A percentile compares a stretch with the other conserved stretches of the same genome.
phyloP scores from a whole-genome alignment of 768 basidiomycete species.

The Leccinellum rugosiceps region DNA sequence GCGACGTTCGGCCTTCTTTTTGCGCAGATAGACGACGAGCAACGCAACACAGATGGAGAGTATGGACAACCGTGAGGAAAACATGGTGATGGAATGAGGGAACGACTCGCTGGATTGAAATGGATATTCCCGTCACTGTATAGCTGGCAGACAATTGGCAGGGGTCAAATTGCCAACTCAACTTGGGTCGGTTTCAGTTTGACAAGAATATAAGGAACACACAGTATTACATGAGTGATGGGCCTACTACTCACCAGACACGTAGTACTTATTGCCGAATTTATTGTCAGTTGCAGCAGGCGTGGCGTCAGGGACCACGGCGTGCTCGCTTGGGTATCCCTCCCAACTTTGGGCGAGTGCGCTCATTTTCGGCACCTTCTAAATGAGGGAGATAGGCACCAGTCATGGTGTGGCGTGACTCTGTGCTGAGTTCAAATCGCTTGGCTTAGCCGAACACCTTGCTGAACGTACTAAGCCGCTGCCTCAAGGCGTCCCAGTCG shows the following conservation, averaged over 20 bases:
- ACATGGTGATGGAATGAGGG: constrained; percentile 1
- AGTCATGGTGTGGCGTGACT: no score
- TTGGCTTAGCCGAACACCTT: no score
- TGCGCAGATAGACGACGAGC: constrained; percentile 9
- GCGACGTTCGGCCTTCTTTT: constrained; percentile 4
- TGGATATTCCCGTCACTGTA: background rate
- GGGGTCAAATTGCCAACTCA: background rate
- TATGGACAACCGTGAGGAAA: background rate
- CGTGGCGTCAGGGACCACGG: no score
- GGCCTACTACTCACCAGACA: background rate
- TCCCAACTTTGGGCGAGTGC: no score
- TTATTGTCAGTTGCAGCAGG: no score
- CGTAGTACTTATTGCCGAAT: background rate
- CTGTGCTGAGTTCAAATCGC: no score
- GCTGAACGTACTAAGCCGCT: no score
- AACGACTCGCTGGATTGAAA: background rate
- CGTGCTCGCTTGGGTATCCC: no score
- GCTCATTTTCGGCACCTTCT: no score
- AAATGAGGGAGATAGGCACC: no score
- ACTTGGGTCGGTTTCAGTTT: background rate
- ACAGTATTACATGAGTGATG: background rate
- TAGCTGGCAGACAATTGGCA: background rate
- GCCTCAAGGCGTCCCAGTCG: no score
- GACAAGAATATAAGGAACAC: background rate
- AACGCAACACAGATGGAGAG: constrained; percentile 10